Conservation (phyloP, 768 basidiomycete genomes). For the Arthromyces matolae region DNA sequence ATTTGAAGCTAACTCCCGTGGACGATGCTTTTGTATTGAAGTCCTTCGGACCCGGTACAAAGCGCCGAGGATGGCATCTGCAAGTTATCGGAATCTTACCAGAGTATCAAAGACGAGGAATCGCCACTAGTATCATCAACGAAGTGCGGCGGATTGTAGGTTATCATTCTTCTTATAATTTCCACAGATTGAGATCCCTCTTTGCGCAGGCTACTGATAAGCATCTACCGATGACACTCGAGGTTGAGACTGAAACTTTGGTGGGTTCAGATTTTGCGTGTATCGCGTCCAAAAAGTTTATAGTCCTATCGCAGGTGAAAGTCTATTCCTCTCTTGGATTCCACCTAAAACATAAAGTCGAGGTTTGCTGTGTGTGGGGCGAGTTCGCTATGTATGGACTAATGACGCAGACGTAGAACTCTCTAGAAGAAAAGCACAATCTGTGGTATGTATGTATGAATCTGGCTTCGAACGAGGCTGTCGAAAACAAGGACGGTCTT, state of each 20-base stretch:
- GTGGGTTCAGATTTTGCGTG: background rate
- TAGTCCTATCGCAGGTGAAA: constrained; percentile 4
- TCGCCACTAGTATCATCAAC: constrained; percentile 15
- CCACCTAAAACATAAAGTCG: constrained; percentile 10
- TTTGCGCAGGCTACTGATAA: constrained; percentile 1
- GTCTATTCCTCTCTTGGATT: constrained; percentile 12
- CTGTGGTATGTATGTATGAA: too few species aligned
- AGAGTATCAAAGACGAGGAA: constrained; percentile 9
- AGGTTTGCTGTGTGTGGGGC: constrained; percentile 9
- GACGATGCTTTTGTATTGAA: constrained; percentile 11
- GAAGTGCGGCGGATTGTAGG: constrained; percentile 10
- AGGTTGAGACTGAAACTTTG: constrained; percentile 9
- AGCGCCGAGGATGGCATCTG: constrained; percentile 14
- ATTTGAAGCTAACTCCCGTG: constrained; percentile 6
- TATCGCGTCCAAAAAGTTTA: background rate
- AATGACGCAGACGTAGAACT: constrained; percentile 5
- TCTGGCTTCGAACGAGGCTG: too few species aligned
- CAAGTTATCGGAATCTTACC: constrained; percentile 17
- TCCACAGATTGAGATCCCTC: background rate
- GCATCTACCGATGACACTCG: constrained; percentile 12
- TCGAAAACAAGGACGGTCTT: too few species aligned
- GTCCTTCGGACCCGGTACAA: constrained; percentile 15
- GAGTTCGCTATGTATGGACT: constrained; percentile 13
- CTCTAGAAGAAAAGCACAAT: too few species aligned
- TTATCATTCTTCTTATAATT: background rate